These are phyloP conservation scores for Saccharomyces hybrid DNA, from an alignment of 1,139 yeast genomes.

Conservation along the genomic window DNA sequence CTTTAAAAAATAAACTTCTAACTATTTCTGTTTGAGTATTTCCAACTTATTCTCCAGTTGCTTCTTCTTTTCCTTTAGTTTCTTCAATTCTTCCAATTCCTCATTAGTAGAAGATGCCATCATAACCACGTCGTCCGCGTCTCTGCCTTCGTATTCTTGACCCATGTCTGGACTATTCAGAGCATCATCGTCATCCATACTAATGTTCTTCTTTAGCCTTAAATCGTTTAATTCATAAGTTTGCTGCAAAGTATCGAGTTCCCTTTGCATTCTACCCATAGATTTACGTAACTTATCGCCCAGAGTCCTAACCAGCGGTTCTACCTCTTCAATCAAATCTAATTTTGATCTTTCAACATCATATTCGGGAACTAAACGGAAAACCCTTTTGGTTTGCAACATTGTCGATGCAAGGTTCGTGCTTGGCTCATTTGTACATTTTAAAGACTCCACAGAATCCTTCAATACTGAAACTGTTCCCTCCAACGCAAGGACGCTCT, in stretches of 20 bases:
- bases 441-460: slow-evolving; percentile 16
- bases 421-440: slow-evolving; percentile 15
- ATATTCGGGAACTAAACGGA: slow-evolving; percentile 35
- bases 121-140: slow-evolving; percentile 20
- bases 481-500: slow-evolving; percentile 19
- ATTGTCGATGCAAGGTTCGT: slow-evolving; percentile 20
- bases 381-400: slow-evolving; percentile 29
- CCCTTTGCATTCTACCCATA: slow-evolving; percentile 32
- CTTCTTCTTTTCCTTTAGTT: slow-evolving; percentile 34
- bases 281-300: slow-evolving; percentile 35
- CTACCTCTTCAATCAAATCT: slow-evolving; percentile 32
- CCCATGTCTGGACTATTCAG: slow-evolving; percentile 3
- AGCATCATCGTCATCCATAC: slow-evolving; percentile 11
- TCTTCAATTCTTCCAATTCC: slow-evolving; percentile 33
- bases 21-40: slow-evolving; percentile 25
- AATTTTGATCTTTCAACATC: slow-evolving; percentile 34
- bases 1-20: slow-evolving; percentile 2
- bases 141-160: neutral
- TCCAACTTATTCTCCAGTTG: slow-evolving; percentile 30
- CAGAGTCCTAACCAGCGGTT: slow-evolving; percentile 34
- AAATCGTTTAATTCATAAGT: slow-evolving; percentile 33
- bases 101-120: slow-evolving; percentile 32
- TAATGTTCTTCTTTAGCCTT: slow-evolving; percentile 23
- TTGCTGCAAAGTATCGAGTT: slow-evolving; percentile 29
- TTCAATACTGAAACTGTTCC: slow-evolving; percentile 16